Conservation (phyloP, 108 stramenopile genomes). For the Schizochytrium sp. region DNA sequence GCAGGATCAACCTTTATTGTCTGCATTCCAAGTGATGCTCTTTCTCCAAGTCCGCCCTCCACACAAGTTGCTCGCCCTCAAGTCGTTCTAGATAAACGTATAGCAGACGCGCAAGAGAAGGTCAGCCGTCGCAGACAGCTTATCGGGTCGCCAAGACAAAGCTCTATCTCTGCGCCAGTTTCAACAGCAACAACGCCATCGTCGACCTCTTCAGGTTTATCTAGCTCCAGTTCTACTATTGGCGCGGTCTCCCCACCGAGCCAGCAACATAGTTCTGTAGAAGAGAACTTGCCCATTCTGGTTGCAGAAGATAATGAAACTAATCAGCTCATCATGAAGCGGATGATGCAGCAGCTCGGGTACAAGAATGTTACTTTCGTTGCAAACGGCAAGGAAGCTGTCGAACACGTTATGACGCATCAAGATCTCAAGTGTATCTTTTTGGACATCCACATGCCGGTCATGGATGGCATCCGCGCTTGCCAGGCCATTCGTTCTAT, state of each 20-base stretch:
- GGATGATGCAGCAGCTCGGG: slow-evolving; percentile 38
- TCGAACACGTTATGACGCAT: not conserved
- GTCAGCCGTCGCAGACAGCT: not conserved
- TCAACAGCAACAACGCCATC: not conserved
- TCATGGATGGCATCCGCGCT: slow-evolving; percentile 51
- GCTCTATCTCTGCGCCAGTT: not conserved
- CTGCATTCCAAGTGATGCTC: slow-evolving; percentile 12
- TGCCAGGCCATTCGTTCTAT: slow-evolving; percentile 12
- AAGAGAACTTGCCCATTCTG: not conserved
- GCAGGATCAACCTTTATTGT: slow-evolving; percentile 21
- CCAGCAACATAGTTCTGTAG: not conserved
- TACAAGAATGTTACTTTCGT: not conserved
- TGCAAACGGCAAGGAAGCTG: not conserved
- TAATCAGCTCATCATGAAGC: slow-evolving; percentile 26
- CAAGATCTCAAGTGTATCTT: slow-evolving; percentile 34
- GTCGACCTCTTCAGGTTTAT: not conserved
- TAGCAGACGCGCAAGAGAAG: slow-evolving; percentile 1
- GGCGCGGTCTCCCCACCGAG: too few species aligned
- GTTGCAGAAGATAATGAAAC: slow-evolving; percentile 48
- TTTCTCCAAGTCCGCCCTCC: not conserved
- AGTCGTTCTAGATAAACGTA: slow-evolving; percentile 7
- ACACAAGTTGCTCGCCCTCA: slow-evolving; percentile 18
- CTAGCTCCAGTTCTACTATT: too few species aligned
- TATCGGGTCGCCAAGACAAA: not conserved
- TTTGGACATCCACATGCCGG: slow-evolving; percentile 64